Conservation (phyloP, 805 yeast species). For the Nakazawaea holstii region DNA sequence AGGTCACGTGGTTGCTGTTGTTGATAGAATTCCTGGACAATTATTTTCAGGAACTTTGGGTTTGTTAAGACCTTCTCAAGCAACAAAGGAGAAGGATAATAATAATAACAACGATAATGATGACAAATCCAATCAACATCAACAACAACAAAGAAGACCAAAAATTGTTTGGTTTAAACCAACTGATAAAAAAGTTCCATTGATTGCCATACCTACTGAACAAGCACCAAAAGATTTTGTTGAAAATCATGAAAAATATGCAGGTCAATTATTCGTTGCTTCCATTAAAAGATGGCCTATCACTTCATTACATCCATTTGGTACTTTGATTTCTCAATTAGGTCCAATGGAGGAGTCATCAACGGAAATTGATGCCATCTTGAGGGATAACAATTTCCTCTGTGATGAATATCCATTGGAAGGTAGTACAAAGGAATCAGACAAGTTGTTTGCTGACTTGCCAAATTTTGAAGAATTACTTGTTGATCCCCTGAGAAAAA, state of each 20-base stretch:
- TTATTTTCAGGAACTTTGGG: constrained; percentile 93
- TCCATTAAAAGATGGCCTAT: constrained; percentile 99
- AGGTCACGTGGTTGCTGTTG: constrained; percentile 97
- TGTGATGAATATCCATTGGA: constrained; percentile 73
- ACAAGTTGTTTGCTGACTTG: constrained; percentile 28
- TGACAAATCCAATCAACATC: constrained; percentile 16
- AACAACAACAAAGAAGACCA: constrained; percentile 49
- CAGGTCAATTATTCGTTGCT: constrained; percentile 83
- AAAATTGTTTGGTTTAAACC: constrained; percentile 99
- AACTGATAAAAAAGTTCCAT: constrained; percentile 94
- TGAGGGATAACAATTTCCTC: constrained; percentile 80
- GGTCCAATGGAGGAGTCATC: constrained; percentile 74
- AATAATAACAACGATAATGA: constrained; percentile 28
- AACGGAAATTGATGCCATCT: constrained; percentile 82
- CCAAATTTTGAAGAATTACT: constrained; percentile 35
- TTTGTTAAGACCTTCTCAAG: constrained; percentile 90
- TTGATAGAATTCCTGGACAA: constrained; percentile 96
- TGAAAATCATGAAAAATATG: constrained; percentile 80
- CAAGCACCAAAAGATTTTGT: constrained; percentile 96
- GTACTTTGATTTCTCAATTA: constrained; percentile 81
- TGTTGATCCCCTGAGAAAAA: constrained; percentile 36
- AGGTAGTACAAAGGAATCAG: constrained; percentile 17
- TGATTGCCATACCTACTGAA: constrained; percentile 97
- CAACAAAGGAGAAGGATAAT: constrained; percentile 68
- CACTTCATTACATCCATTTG: constrained; percentile 96